Evolutionary conservation across 768 basidiomycete species (phyloP).

Genomic region (Coprinopsis marcescibilis): DNA sequence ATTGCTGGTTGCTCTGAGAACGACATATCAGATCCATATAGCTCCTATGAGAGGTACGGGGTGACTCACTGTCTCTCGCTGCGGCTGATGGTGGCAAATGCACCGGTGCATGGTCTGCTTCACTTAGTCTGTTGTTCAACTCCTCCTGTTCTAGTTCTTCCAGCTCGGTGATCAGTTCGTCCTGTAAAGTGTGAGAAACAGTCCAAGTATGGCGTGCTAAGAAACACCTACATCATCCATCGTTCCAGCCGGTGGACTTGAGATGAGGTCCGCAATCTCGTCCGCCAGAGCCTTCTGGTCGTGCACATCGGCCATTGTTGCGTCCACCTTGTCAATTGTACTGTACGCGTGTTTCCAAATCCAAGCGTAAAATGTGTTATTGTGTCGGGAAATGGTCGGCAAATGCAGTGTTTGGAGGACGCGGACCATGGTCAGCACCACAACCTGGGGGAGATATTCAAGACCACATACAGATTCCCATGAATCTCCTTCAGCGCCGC

Average conservation of each 20-base stretch:
- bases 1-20: constrained; percentile 27
- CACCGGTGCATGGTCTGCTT: constrained; percentile 85
- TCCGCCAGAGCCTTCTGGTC: constrained; percentile 91
- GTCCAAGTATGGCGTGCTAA: constrained; percentile 1
- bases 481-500: constrained; percentile 88
- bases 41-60: neutral
- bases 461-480: constrained; percentile 68
- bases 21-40: neutral
- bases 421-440: neutral
- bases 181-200: constrained; percentile 38
- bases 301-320: constrained; percentile 78
- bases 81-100: constrained; percentile 68
- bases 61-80: constrained; percentile 43
- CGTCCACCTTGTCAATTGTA: constrained; percentile 83
- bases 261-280: constrained; percentile 88
- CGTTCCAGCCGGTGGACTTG: constrained; percentile 56
- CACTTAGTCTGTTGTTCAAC: constrained; percentile 77
- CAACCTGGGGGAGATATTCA: neutral
- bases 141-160: constrained; percentile 85
- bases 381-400: neutral
- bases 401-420: neutral
- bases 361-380: neutral
- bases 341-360: constrained; percentile 31
- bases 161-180: constrained; percentile 72
- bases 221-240: constrained; percentile 53